A percentile compares a stretch with the other conserved stretches of the same genome.
Evolutionary conservation across 2,329 filamentous ascomycete species (phyloP).

Genomic region (Clarireedia paspali): DNA sequence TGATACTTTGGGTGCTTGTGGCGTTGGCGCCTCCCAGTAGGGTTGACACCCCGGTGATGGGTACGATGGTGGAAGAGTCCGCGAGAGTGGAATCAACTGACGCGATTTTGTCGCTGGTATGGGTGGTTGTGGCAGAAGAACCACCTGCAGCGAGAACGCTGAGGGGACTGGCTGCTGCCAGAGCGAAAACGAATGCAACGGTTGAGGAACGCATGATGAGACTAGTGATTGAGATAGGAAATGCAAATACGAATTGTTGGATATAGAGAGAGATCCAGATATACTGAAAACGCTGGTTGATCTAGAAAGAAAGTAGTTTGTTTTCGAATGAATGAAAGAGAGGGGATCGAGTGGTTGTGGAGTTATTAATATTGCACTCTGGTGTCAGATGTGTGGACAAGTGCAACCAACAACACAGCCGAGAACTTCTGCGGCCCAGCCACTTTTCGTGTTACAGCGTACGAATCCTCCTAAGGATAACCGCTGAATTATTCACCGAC

Average conservation of each 20-base stretch:
- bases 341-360: not conserved
- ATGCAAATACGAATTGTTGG: not conserved
- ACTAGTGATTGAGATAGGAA: not conserved
- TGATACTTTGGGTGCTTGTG: not conserved
- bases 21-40: not conserved
- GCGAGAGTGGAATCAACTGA: not conserved
- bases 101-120: not conserved
- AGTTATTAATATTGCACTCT: slow-evolving; percentile 1
- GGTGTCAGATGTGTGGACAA: not conserved
- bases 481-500: too few species aligned
- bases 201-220: slow-evolving; percentile 9
- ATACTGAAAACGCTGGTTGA: not conserved
- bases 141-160: slow-evolving; percentile 3
- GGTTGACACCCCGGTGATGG: not conserved
- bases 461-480: not conserved
- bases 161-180: slow-evolving; percentile 3
- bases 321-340: not conserved
- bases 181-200: slow-evolving; percentile 3
- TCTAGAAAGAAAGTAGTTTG: not conserved
- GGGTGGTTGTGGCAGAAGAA: not conserved
- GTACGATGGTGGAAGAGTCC: not conserved
- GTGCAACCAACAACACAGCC: slow-evolving; percentile 7
- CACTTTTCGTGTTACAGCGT: slow-evolving; percentile 1
- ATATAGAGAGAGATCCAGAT: not conserved
- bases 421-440: slow-evolving; percentile 2